Evolutionary conservation across 2,329 filamentous ascomycete species (phyloP).

Genomic region (Akanthomyces uredinophilus): DNA sequence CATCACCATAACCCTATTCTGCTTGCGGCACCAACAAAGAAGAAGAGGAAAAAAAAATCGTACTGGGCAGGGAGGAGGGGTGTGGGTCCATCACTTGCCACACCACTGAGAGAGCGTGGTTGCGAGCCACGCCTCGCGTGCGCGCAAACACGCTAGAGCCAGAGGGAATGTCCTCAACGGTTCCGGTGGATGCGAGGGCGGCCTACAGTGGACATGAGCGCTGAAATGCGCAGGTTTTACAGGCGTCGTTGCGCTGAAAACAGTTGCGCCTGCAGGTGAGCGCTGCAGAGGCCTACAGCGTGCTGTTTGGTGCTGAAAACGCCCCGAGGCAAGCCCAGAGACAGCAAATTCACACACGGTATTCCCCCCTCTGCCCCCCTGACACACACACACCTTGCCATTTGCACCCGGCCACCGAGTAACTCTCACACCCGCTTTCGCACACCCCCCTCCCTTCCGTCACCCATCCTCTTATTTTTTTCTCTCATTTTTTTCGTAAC

Average conservation of each 20-base stretch:
- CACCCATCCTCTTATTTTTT: constrained; percentile 10
- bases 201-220: neutral
- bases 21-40: constrained; percentile 3
- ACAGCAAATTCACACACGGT: neutral
- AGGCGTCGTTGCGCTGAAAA: neutral
- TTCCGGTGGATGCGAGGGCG: neutral
- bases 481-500: neutral
- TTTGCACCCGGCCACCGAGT: constrained; percentile 9
- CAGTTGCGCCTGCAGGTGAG: no score
- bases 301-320: neutral
- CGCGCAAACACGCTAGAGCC: neutral
- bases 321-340: neutral
- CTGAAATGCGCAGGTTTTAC: neutral
- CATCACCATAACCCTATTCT: constrained; percentile 15
- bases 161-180: neutral
- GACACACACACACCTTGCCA: neutral
- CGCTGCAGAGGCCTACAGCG: neutral
- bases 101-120: neutral
- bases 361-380: no score
- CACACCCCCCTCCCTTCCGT: neutral
- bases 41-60: neutral
- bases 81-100: constrained; percentile 10
- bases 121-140: constrained; percentile 2
- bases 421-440: neutral
- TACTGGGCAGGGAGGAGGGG: neutral